Evolutionary conservation across 768 basidiomycete species (phyloP).

Genomic region (Rhizopogon vesiculosus): DNA sequence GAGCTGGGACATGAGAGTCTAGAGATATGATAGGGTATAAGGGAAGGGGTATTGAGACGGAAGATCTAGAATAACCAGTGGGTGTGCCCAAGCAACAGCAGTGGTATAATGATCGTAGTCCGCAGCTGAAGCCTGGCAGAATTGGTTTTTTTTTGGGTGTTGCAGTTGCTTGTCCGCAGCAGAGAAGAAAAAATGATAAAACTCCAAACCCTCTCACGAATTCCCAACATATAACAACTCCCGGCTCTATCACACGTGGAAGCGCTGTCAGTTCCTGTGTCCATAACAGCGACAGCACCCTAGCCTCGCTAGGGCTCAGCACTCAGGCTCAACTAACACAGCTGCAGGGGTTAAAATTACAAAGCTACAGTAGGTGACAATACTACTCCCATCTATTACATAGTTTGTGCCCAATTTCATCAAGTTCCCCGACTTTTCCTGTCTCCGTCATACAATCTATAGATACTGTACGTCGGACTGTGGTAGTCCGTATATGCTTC

Average conservation of each 20-base stretch:
- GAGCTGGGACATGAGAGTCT: conserved; percentile 18
- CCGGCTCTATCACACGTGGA: neutral
- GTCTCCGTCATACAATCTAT: conserved; percentile 64
- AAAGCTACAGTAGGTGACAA: conserved; percentile 7
- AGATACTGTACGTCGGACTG: conserved; percentile 82
- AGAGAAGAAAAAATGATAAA: neutral
- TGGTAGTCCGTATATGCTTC: conserved; percentile 63
- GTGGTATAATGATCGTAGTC: neutral
- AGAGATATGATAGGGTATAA: conserved; percentile 18
- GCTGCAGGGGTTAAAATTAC: neutral
- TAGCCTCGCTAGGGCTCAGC: neutral
- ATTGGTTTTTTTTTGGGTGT: conserved; percentile 1
- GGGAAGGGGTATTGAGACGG: conserved; percentile 2
- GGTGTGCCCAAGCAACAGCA: neutral
- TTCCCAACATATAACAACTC: neutral
- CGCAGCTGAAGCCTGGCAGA: neutral
- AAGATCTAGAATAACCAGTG: conserved; percentile 1
- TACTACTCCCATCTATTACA: neutral
- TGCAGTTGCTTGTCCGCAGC: conserved; percentile 1
- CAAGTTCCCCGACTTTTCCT: conserved; percentile 42
- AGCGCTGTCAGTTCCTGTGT: neutral
- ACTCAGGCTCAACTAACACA: no score
- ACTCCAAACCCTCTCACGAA: neutral
- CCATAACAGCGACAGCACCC: neutral
- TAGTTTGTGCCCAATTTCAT: neutral